A percentile compares a stretch with the other conserved stretches of the same genome.
These are phyloP conservation scores for Pichia gijzeniarum DNA, from an alignment of 805 yeast genomes.

Conservation along the genomic window DNA sequence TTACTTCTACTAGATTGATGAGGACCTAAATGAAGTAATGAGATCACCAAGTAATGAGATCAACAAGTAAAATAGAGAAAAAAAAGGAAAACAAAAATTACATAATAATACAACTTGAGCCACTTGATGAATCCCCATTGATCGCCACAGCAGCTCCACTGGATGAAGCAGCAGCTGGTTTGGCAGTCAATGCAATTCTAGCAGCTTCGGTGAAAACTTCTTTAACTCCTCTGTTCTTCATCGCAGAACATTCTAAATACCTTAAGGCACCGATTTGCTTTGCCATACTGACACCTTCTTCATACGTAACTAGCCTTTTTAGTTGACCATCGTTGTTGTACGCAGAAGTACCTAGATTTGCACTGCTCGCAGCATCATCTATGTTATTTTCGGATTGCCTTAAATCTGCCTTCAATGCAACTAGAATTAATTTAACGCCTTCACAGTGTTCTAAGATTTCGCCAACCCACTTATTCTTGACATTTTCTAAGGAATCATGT, in stretches of 20 bases:
- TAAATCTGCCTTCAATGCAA: constrained; percentile 91
- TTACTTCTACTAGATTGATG: too few relatives aligned
- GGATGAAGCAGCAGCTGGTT: constrained; percentile 52
- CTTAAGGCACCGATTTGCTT: constrained; percentile 89
- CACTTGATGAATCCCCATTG: constrained; percentile 33
- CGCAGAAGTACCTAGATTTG: constrained; percentile 19
- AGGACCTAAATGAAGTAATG: too few relatives aligned
- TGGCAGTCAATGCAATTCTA: constrained; percentile 88
- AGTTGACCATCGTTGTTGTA: constrained; percentile 24
- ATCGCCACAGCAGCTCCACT: constrained; percentile 11
- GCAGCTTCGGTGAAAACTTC: constrained; percentile 99
- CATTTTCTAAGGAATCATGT: constrained; percentile 89
- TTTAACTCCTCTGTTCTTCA: constrained; percentile 94
- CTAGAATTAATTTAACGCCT: constrained; percentile 88
- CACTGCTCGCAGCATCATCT: constrained; percentile 24
- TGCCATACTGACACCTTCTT: constrained; percentile 91
- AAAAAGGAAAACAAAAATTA: constrained; percentile 7
- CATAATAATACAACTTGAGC: constrained; percentile 22
- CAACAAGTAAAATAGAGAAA: background rate
- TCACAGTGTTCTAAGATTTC: constrained; percentile 96
- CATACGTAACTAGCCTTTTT: constrained; percentile 68
- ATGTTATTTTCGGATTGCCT: constrained; percentile 51
- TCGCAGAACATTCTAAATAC: constrained; percentile 94
- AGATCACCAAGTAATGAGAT: background rate
- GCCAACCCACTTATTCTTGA: constrained; percentile 93